phyloP scores from a whole-genome alignment of 495 filamentous ascomycete species.

The Xylaria telfairii region DNA sequence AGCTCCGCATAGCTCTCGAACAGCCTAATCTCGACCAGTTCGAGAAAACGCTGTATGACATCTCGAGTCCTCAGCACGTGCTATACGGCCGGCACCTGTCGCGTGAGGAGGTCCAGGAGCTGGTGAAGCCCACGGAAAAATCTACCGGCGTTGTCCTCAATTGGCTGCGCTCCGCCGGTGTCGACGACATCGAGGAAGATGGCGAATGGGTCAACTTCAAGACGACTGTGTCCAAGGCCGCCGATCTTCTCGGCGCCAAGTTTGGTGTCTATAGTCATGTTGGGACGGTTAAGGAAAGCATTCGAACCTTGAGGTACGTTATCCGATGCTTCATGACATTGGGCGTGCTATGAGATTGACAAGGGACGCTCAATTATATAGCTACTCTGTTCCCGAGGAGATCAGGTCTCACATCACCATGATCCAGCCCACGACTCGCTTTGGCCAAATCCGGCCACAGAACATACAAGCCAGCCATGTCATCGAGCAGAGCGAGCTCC shows the following conservation, averaged over 20 bases:
- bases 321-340: background rate
- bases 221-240: constrained; percentile 56
- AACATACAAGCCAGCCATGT: constrained; percentile 22
- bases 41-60: constrained; percentile 64
- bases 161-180: constrained; percentile 57
- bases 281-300: constrained; percentile 39
- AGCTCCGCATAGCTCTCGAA: constrained; percentile 60
- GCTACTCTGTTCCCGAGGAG: constrained; percentile 67
- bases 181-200: constrained; percentile 53
- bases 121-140: constrained; percentile 55
- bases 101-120: constrained; percentile 57
- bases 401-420: constrained; percentile 65
- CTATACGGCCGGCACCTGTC: constrained; percentile 70
- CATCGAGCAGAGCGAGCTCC: constrained; percentile 28
- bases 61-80: constrained; percentile 66
- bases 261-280: constrained; percentile 59
- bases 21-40: constrained; percentile 60
- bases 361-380: constrained; percentile 16
- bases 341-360: constrained; percentile 22
- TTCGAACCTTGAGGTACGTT: constrained; percentile 55
- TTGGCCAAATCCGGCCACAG: constrained; percentile 43
- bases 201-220: constrained; percentile 65
- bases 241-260: constrained; percentile 59
- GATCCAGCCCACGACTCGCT: constrained; percentile 71
- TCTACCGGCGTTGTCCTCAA: constrained; percentile 49